phyloP scores from a whole-genome alignment of 2,329 filamentous ascomycete genomes.

The Fusarium drepaniforme region DNA sequence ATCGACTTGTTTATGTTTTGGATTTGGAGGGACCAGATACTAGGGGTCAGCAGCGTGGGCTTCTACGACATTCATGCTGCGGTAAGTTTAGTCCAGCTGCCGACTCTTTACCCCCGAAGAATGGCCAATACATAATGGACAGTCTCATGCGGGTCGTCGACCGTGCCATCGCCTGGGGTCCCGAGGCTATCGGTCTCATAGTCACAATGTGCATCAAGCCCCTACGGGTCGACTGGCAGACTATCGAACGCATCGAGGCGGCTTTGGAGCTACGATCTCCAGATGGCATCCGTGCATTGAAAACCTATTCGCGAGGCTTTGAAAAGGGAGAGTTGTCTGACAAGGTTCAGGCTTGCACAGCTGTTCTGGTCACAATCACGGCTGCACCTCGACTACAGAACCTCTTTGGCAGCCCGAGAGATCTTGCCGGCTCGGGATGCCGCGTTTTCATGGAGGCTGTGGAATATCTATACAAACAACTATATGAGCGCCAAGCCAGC shows the following conservation, averaged over 20 bases:
- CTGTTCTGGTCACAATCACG: background rate
- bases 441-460: slow-evolving; percentile 1
- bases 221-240: slow-evolving; percentile 4
- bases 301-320: background rate
- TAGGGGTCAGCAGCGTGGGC: slow-evolving; percentile 7
- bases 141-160: slow-evolving; percentile 13
- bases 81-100: background rate
- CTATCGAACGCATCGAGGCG: slow-evolving; percentile 9
- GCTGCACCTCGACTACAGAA: slow-evolving; percentile 10
- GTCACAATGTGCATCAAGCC: slow-evolving; percentile 18
- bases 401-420: slow-evolving; percentile 3
- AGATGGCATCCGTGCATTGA: background rate
- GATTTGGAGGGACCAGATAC: slow-evolving; percentile 24
- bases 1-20: background rate
- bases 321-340: background rate
- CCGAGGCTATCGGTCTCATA: slow-evolving; percentile 16
- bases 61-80: slow-evolving; percentile 18
- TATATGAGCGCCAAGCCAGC: background rate
- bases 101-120: background rate
- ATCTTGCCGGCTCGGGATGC: slow-evolving; percentile 8
- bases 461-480: slow-evolving; percentile 1
- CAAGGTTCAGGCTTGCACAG: slow-evolving; percentile 4
- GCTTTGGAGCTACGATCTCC: slow-evolving; percentile 5
- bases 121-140: slow-evolving; percentile 18
- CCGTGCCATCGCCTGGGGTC: slow-evolving; percentile 3